Base-by-base conservation (phyloP, 306 rosid genomes). In the Trichosanthes cucumerina region DNA sequence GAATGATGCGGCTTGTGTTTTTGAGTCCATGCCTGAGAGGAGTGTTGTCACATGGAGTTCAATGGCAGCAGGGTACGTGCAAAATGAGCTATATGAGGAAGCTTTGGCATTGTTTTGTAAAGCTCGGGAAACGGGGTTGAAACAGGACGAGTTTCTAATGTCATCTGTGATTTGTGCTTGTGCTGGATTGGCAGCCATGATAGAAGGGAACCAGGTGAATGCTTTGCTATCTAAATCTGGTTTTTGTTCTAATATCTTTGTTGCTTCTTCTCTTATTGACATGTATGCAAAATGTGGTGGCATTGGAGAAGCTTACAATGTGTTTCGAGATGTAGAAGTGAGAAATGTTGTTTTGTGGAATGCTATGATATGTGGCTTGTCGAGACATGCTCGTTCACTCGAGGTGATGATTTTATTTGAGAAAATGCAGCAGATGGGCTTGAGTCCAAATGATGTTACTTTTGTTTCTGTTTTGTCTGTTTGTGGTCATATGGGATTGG, bases 261-360 rank as follows among this genome's bases (percentile, higher is more conserved):
- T 88, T 24, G 78, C 81, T 78, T 88, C 95, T 53, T 88, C 97
- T 56, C 88, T 94, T 80, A 77, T 92, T 41, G 96, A 90, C 82
- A 92, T 94, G 97, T 92, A 89, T 80, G 93, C 96, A 77, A 94
- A 89, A 85, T 92, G 97, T 24, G 97, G 97, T 79, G 80, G 92
- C 86, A 88, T 94, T 77, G 79, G 36, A 79, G 92, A 92, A 84
- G 90, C 97, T 26, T 88, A 86, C 81, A 73, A 80, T 38, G 86
- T 88, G 43, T 94, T 94, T 85, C 84, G 80, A 78, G 88, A 76
- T 69, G 79, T 77, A 69, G 90, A 84, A 78, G 70, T 84, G 70
- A 77, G 83, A 82, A 87, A 88, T 85, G 80, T 79, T 78, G 88
- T 92, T 80, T 77, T 89, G 60, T 94, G 97, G 97, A 94, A 94